Evolutionary conservation across 495 filamentous ascomycete species (phyloP), one percentile per base, ranked within the genome.

Genomic region (Poronia punctata): DNA sequence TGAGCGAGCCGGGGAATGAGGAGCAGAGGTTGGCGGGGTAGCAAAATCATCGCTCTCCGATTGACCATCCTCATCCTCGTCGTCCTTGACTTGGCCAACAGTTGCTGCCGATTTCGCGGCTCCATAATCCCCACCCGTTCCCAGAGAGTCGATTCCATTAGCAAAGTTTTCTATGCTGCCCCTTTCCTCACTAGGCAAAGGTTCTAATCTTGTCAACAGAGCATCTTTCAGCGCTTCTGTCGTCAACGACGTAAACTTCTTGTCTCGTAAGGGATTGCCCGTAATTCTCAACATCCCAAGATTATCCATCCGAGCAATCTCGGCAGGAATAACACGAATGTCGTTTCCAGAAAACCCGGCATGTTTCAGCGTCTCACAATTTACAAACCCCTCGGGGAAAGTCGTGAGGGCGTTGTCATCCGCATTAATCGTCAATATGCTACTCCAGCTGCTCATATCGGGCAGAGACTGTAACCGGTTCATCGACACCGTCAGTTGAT

Each of bases 191-290:
- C 43, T 37, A 12, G 57, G 51, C 9, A 66, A 46, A 3, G 85
- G 82, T 39, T 82, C 77, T 29, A 92, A 67, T 15, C 86, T 75
- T 26, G 71, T 71, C 23, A 75, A 76, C 35, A 98, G 67, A 47
- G 82, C 80, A 28, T 71, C 72, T 64, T 95, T 95, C 50, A 98
- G 59, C 37, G 88, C 84, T 14, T 87, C 84, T 0, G 85, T 86
- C 17, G 71, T 70, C 70, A 95, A 84, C 15, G 67, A 80, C 21
- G 88, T 67, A 39, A 92, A 83, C 57, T 84, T 93, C 49, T 84
- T 86, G 49, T 95, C 88, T 30, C 82, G 69, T 9, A 98, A 62
- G 4, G 92, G 92, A 53, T 98, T 98, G 10, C 86, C 86, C 31
- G 79, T 78, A 24, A 98, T 69, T 8, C 76, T 76, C 26, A 96